Conservation (phyloP, 345 rosid genomes). For the Populus deltoides region DNA sequence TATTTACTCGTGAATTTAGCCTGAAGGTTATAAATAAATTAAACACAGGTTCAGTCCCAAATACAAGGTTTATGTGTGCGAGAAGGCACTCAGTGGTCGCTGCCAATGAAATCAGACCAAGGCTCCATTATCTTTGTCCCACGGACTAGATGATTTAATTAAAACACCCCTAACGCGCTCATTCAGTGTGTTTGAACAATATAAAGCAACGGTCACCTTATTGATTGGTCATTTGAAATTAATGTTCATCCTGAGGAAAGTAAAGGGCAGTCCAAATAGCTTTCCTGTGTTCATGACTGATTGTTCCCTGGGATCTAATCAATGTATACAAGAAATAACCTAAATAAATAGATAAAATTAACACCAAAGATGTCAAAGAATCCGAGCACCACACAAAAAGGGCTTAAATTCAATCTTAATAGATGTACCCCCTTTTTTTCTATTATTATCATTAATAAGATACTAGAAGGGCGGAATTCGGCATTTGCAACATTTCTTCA, state of each 20-base stretch:
- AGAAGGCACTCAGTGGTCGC: not conserved
- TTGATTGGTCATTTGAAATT: not conserved
- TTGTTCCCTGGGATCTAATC: not conserved
- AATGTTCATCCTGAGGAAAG: not conserved
- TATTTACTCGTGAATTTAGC: not conserved
- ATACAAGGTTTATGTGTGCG: not conserved
- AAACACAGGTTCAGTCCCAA: not conserved
- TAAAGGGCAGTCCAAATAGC: not conserved
- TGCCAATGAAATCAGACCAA: not conserved
- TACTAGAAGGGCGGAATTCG: too few relatives aligned
- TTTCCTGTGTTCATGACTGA: not conserved
- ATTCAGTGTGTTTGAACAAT: not conserved
- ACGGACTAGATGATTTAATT: not conserved
- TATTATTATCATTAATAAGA: not conserved
- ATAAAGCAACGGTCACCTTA: not conserved
- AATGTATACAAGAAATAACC: too few relatives aligned
- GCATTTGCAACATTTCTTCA: not conserved
- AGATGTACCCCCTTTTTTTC: not conserved
- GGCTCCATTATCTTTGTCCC: not conserved
- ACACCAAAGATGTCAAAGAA: too few relatives aligned
- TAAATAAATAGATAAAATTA: too few relatives aligned
- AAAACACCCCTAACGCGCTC: not conserved
- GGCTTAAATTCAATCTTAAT: too few relatives aligned
- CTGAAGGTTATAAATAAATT: not conserved
- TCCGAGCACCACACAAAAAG: too few relatives aligned